These are phyloP conservation scores for Coemansia aciculifera DNA, from an alignment of 192 early-diverging fungal genomes.

Conservation along the genomic window DNA sequence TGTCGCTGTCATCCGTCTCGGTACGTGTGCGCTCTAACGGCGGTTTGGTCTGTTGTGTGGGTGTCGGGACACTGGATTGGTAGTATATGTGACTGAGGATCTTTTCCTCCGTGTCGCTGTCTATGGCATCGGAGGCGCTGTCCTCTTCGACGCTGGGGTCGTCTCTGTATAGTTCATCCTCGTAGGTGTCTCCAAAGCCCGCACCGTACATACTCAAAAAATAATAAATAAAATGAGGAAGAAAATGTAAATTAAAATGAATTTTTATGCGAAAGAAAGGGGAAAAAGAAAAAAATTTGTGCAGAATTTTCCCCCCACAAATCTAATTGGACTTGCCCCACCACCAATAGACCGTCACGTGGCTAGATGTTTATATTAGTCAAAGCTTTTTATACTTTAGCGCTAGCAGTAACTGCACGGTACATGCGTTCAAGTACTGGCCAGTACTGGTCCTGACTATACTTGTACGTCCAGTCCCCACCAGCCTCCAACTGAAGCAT, in stretches of 20 bases:
- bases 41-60: background rate
- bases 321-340: background rate
- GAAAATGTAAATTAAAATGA: conserved; percentile 11
- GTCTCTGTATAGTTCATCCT: conserved; percentile 7
- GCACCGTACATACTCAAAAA: conserved; percentile 10
- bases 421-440: conserved; percentile 33
- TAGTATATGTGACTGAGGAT: conserved; percentile 52
- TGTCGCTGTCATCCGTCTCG: conserved; percentile 7
- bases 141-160: background rate
- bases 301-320: background rate
- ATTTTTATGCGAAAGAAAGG: background rate
- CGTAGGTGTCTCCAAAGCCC: background rate
- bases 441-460: conserved; percentile 72
- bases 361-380: background rate
- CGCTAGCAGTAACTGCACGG: background rate
- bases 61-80: conserved; percentile 12
- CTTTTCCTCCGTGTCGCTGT: conserved; percentile 49
- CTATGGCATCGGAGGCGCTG: conserved; percentile 34
- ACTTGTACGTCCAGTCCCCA: conserved; percentile 68
- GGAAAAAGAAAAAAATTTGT: background rate
- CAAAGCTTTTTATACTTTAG: background rate
- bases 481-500: conserved; percentile 68
- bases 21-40: background rate
- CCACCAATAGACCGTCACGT: background rate
- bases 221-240: background rate